phyloP scores from a whole-genome alignment of 169 alveolate genomes.

The Plasmodium billcollinsi region DNA sequence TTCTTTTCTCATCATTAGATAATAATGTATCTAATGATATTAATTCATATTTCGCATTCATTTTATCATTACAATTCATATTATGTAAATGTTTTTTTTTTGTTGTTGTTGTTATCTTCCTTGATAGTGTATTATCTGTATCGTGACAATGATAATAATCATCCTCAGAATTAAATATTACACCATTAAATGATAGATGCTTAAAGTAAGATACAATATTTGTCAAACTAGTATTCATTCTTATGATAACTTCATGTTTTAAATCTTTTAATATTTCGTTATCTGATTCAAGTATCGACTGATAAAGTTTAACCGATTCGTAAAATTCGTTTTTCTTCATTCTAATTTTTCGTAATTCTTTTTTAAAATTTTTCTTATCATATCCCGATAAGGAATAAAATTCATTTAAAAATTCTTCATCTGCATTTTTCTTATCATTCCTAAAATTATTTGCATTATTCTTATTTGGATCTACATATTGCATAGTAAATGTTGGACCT shows the following conservation, averaged over 20 bases:
- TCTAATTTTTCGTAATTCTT: slow-evolving; percentile 29
- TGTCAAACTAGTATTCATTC: slow-evolving; percentile 51
- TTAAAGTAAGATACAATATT: slow-evolving; percentile 18
- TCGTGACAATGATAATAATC: neutral
- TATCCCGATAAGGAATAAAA: slow-evolving; percentile 33
- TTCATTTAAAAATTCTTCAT: slow-evolving; percentile 46
- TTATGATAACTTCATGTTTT: slow-evolving; percentile 65
- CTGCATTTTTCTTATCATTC: slow-evolving; percentile 28
- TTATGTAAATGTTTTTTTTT: too few relatives aligned
- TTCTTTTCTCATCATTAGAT: slow-evolving; percentile 7
- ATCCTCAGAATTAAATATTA: neutral
- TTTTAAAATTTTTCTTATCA: slow-evolving; percentile 48
- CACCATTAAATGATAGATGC: slow-evolving; percentile 14
- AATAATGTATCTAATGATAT: slow-evolving; percentile 11
- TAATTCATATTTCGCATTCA: neutral
- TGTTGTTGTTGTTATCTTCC: too few relatives aligned
- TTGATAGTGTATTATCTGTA: too few relatives aligned
- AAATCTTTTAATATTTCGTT: slow-evolving; percentile 68
- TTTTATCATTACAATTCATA: too few relatives aligned
- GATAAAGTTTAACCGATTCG: slow-evolving; percentile 80
- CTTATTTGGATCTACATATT: slow-evolving; percentile 79
- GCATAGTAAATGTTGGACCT: slow-evolving; percentile 87
- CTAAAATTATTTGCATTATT: slow-evolving; percentile 16
- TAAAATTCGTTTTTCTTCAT: slow-evolving; percentile 74
- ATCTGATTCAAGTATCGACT: slow-evolving; percentile 79